Percentiles rank a stretch among this genome's conserved stretches.
These are phyloP conservation scores for Pseudophaeomoniella oleicola DNA, from an alignment of 2,329 filamentous ascomycete species.

Conservation along the genomic window DNA sequence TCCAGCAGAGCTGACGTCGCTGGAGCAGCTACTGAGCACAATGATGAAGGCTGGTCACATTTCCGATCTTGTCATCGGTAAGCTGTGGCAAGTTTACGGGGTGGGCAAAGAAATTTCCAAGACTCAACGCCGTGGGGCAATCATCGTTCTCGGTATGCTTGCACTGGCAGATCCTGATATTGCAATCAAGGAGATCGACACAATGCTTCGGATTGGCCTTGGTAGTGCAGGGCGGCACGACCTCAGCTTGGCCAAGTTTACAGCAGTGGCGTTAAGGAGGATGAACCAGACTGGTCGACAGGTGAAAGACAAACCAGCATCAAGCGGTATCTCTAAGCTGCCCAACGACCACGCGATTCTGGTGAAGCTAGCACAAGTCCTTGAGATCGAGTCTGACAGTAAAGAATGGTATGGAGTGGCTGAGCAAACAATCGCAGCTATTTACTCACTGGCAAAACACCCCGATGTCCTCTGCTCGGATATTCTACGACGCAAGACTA, in stretches of 20 bases:
- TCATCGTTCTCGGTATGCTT: conserved; percentile 94
- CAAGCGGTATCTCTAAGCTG: conserved; percentile 50
- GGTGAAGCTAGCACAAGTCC: conserved; percentile 64
- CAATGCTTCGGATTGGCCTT: conserved; percentile 80
- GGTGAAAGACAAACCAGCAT: conserved; percentile 50
- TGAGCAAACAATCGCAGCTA: conserved; percentile 89
- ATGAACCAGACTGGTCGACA: conserved; percentile 78
- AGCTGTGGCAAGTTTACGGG: conserved; percentile 95
- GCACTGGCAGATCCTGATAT: conserved; percentile 86
- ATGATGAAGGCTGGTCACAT: conserved; percentile 95
- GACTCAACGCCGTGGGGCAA: conserved; percentile 78
- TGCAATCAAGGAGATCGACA: conserved; percentile 86
- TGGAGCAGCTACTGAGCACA: conserved; percentile 86
- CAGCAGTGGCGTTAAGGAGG: conserved; percentile 78
- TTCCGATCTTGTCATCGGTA: conserved; percentile 70
- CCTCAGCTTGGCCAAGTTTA: conserved; percentile 82
- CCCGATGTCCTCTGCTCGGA: conserved; percentile 88
- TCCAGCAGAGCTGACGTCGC: conserved; percentile 82
- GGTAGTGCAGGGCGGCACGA: conserved; percentile 68
- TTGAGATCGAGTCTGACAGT: conserved; percentile 72
- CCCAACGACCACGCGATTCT: conserved; percentile 87
- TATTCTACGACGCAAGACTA: conserved; percentile 75
- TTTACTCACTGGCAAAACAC: conserved; percentile 86
- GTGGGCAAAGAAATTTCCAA: conserved; percentile 87
- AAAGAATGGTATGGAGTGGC: conserved; percentile 93